Conservation (phyloP, 169 alveolate genomes). For the Plasmodium fragile region DNA sequence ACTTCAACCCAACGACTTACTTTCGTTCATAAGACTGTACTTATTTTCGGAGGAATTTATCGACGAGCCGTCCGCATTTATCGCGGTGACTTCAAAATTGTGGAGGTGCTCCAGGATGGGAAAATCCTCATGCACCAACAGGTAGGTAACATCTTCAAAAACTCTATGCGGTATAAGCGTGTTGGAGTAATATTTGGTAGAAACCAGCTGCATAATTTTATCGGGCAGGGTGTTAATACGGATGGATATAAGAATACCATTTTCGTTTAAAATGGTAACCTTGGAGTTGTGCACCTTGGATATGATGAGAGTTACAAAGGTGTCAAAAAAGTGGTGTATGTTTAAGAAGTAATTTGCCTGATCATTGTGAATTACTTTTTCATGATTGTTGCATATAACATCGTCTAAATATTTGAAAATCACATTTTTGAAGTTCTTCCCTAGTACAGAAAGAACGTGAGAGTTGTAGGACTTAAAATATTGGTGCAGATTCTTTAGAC, state of each 20-base stretch:
- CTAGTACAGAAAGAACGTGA: conserved; percentile 28
- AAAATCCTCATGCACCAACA: conserved; percentile 32
- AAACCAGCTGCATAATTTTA: conserved; percentile 36
- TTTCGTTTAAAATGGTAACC: conserved; percentile 64
- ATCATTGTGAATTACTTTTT: conserved; percentile 20
- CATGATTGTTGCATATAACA: conserved; percentile 39
- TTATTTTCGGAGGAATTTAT: neutral
- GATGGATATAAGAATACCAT: conserved; percentile 63
- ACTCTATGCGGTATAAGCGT: conserved; percentile 62
- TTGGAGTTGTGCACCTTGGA: conserved; percentile 64
- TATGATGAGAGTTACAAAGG: conserved; percentile 27
- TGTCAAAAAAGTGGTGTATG: conserved; percentile 51
- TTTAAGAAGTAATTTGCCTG: conserved; percentile 64
- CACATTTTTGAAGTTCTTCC: conserved; percentile 48
- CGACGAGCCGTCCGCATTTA: neutral
- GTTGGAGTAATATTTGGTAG: conserved; percentile 61
- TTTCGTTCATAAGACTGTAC: conserved; percentile 13
- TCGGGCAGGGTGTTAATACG: conserved; percentile 36
- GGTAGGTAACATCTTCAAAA: conserved; percentile 26
- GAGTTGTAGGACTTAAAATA: conserved; percentile 51
- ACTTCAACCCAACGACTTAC: neutral
- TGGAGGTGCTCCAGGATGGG: conserved; percentile 15
- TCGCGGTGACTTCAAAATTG: conserved; percentile 32
- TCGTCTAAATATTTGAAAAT: conserved; percentile 45
- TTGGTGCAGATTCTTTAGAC: conserved; percentile 51